Percentiles rank a stretch among this genome's conserved stretches.
Evolutionary conservation across 73 alveolate genomes (phyloP).

Genomic region (Paramecium octaurelia): DNA sequence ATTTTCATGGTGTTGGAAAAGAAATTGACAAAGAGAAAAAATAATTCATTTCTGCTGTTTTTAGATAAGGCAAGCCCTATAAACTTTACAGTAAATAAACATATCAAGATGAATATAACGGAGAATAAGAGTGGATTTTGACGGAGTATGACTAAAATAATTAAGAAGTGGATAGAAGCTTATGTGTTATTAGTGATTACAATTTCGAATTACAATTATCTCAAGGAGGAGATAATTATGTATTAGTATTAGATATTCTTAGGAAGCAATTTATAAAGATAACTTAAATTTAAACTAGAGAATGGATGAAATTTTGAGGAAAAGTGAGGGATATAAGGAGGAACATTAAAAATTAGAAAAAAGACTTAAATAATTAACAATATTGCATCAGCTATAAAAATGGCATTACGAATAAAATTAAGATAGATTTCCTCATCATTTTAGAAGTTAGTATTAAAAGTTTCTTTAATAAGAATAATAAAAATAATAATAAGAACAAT

Average conservation of each 20-base stretch:
- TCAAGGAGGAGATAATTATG: neutral
- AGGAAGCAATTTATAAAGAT: neutral
- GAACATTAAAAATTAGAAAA: neutral
- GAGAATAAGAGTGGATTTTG: neutral
- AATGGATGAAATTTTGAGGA: neutral
- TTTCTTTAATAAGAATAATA: neutral
- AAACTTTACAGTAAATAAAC: neutral
- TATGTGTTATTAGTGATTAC: neutral
- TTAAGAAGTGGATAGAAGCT: neutral
- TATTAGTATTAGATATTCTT: neutral
- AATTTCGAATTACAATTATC: neutral
- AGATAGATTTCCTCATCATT: neutral
- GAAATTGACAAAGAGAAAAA: neutral
- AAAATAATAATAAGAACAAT: too few species aligned
- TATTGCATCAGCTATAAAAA: neutral
- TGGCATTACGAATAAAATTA: neutral
- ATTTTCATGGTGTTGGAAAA: neutral
- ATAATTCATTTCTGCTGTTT: neutral
- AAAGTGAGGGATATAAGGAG: neutral
- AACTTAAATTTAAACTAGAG: neutral
- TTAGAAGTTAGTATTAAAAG: neutral
- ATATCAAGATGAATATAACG: neutral
- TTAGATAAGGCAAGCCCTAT: neutral
- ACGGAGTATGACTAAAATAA: neutral
- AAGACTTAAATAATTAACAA: neutral